These are phyloP conservation scores for Salix udensis DNA, from an alignment of 345 rosid species.

Conservation along the genomic window DNA sequence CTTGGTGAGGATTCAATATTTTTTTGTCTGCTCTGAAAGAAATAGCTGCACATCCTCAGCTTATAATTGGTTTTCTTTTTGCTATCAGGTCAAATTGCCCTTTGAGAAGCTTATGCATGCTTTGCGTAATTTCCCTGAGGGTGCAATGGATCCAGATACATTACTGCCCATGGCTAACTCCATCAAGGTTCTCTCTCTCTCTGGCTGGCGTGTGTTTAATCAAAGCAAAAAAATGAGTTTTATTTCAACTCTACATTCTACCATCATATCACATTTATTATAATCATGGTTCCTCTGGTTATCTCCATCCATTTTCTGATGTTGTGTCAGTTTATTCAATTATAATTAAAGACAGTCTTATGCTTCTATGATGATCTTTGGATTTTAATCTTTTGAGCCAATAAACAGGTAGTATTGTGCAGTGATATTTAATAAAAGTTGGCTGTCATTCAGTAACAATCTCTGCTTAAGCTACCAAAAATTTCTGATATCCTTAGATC, in stretches of 20 bases:
- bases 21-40: neutral
- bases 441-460: neutral
- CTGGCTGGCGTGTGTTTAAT: neutral
- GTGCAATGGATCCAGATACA: slow-evolving; percentile 86
- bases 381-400: neutral
- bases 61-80: neutral
- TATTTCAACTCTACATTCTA: neutral
- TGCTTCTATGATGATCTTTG: neutral
- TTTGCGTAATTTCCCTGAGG: slow-evolving; percentile 82
- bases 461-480: neutral
- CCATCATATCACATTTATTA: neutral
- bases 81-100: slow-evolving; percentile 60
- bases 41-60: neutral
- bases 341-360: neutral
- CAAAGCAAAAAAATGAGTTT: neutral
- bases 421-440: neutral
- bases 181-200: slow-evolving; percentile 49
- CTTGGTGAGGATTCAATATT: slow-evolving; percentile 45
- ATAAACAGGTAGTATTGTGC: neutral
- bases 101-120: slow-evolving; percentile 93
- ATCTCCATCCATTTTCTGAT: neutral
- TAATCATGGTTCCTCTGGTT: neutral
- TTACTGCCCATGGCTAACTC: slow-evolving; percentile 88
- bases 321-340: neutral
- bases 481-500: neutral